Percentiles rank a stretch among this genome's conserved stretches.
Evolutionary conservation across 1,139 yeast genomes (phyloP).

Genomic region (Maudiozyma humilis): DNA sequence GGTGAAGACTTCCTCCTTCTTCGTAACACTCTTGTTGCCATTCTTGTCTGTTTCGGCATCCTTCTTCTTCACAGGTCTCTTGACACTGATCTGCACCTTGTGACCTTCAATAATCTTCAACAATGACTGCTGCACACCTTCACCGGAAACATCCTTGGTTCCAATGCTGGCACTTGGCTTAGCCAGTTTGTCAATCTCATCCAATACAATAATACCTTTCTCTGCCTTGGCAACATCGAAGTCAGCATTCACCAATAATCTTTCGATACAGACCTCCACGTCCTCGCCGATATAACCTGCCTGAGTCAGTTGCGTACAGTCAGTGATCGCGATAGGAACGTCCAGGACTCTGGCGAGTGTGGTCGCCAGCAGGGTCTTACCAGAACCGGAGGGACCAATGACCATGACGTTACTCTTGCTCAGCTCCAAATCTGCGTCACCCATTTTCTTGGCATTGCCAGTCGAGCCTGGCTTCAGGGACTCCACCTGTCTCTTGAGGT

Average conservation of each 20-base stretch:
- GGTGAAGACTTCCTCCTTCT: conserved; percentile 36
- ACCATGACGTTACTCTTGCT: conserved; percentile 45
- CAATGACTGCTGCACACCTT: conserved; percentile 50
- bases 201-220: conserved; percentile 46
- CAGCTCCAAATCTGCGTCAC: conserved; percentile 35
- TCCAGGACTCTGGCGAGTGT: conserved; percentile 42
- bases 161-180: conserved; percentile 39
- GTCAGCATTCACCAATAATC: conserved; percentile 40
- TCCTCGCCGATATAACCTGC: conserved; percentile 56
- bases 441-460: conserved; percentile 20
- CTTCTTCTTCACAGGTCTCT: conserved; percentile 34
- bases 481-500: conserved; percentile 26
- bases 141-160: conserved; percentile 48
- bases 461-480: conserved; percentile 10
- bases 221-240: conserved; percentile 43
- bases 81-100: conserved; percentile 38
- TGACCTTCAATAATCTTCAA: conserved; percentile 48
- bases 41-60: conserved; percentile 19
- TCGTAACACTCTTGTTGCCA: conserved; percentile 28
- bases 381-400: conserved; percentile 51
- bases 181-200: conserved; percentile 47
- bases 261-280: conserved; percentile 45
- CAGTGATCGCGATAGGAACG: conserved; percentile 47
- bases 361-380: conserved; percentile 46
- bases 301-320: conserved; percentile 49